Percentiles rank a stretch among this genome's conserved stretches.
phyloP scores from a whole-genome alignment of 2,329 filamentous ascomycete genomes.

The Aspergillus sp. region DNA sequence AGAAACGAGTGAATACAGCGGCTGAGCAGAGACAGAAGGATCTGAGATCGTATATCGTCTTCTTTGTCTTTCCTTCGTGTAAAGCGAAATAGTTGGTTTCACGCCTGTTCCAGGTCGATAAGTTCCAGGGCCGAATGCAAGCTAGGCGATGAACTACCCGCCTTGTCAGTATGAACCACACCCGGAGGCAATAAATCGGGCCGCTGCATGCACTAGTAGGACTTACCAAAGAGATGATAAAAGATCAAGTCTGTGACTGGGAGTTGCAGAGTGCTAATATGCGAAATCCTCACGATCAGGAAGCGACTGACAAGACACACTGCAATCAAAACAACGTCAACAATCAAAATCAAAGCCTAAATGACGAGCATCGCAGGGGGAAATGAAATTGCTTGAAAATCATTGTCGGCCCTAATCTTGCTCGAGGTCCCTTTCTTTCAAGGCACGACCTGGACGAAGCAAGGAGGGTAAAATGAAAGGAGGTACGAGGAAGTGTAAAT shows the following conservation, averaged over 20 bases:
- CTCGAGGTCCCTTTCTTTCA: slow-evolving; percentile 24
- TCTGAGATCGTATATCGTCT: slow-evolving; percentile 23
- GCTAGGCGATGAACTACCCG: slow-evolving; percentile 37
- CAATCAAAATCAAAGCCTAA: slow-evolving; percentile 30
- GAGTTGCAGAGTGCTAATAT: slow-evolving; percentile 30
- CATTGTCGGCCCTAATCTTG: slow-evolving; percentile 25
- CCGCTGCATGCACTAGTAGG: slow-evolving; percentile 31
- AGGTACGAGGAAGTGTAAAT: slow-evolving; percentile 29
- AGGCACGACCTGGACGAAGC: slow-evolving; percentile 30
- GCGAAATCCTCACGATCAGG: slow-evolving; percentile 23
- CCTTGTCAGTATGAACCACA: slow-evolving; percentile 38
- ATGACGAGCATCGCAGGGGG: slow-evolving; percentile 22
- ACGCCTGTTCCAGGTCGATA: slow-evolving; percentile 3
- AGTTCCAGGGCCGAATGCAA: slow-evolving; percentile 30
- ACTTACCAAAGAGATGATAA: slow-evolving; percentile 28
- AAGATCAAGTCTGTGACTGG: slow-evolving; percentile 22
- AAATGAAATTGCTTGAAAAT: slow-evolving; percentile 24
- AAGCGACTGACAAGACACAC: slow-evolving; percentile 23
- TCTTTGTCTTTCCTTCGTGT: slow-evolving; percentile 14
- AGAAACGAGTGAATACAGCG: slow-evolving; percentile 13
- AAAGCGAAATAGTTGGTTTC: slow-evolving; percentile 11
- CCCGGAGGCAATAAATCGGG: slow-evolving; percentile 21
- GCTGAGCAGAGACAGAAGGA: slow-evolving; percentile 22
- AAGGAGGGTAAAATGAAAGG: slow-evolving; percentile 30
- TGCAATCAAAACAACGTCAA: slow-evolving; percentile 28